A percentile compares a stretch with the other conserved stretches of the same genome.
phyloP scores from a whole-genome alignment of 441 rosid species.

The Arabidopsis lyrata region DNA sequence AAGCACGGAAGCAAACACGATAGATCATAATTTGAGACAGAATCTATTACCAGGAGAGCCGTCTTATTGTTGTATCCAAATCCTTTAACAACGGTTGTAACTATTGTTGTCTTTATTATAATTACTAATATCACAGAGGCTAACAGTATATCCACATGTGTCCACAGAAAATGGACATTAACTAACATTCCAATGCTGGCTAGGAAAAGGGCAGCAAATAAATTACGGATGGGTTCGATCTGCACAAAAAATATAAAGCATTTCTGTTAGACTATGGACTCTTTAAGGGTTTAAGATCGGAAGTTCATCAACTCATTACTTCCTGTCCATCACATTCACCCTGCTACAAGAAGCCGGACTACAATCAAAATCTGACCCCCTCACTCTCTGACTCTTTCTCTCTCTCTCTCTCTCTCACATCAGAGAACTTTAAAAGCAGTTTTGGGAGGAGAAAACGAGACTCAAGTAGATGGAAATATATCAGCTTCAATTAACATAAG shows the following conservation, averaged over 20 bases:
- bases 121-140: constrained; percentile 93
- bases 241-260: constrained; percentile 35
- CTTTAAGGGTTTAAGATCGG: not conserved
- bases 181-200: constrained; percentile 98
- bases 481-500: not conserved
- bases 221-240: constrained; percentile 97
- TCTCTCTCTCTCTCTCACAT: not conserved
- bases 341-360: not conserved
- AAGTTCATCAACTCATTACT: constrained; percentile 11
- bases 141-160: constrained; percentile 86
- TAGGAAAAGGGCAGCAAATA: constrained; percentile 97
- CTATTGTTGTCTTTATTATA: constrained; percentile 77
- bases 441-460: constrained; percentile 3
- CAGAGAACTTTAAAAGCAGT: not conserved
- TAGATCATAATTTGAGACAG: constrained; percentile 9
- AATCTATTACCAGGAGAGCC: constrained; percentile 73
- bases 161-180: constrained; percentile 93
- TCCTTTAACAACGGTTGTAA: constrained; percentile 85
- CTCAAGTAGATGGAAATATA: constrained; percentile 1
- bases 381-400: not conserved
- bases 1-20: constrained; percentile 11
- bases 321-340: constrained; percentile 17
- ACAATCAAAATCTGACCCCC: not conserved
- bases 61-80: constrained; percentile 93
- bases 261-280: constrained; percentile 21